Conservation (phyloP, 2,329 filamentous ascomycete species). For the Phaeophleospora eucalypticola region DNA sequence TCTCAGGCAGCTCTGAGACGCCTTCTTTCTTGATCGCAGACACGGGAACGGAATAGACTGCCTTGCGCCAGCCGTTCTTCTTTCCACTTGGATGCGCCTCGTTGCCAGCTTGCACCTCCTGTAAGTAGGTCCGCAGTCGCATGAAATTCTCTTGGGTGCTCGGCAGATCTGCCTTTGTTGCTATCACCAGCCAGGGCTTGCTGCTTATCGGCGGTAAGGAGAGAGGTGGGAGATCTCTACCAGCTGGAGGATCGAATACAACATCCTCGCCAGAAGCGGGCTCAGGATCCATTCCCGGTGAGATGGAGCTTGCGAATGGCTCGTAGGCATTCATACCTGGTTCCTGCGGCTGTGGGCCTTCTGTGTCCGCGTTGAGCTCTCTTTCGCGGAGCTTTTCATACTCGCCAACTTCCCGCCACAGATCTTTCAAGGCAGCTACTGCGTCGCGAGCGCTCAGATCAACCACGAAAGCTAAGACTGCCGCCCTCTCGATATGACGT, state of each 20-base stretch:
- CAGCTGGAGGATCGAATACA: conserved; percentile 23
- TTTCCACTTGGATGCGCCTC: conserved; percentile 68
- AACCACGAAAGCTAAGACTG: conserved; percentile 88
- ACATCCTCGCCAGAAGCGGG: conserved; percentile 17
- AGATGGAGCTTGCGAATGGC: conserved; percentile 45
- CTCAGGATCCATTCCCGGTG: conserved; percentile 23
- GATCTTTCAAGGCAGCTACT: conserved; percentile 68
- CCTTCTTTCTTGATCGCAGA: conserved; percentile 87
- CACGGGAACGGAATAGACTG: conserved; percentile 68
- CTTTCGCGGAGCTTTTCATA: conserved; percentile 79
- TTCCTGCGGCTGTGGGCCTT: conserved; percentile 47
- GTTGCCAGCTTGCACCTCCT: conserved; percentile 57
- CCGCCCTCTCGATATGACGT: conserved; percentile 88
- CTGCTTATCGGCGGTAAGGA: conserved; percentile 69
- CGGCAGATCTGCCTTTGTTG: conserved; percentile 83
- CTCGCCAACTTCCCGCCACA: conserved; percentile 87
- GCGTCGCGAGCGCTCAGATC: conserved; percentile 79
- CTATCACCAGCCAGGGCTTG: conserved; percentile 96
- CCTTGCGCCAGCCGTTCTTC: conserved; percentile 58
- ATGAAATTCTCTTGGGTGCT: conserved; percentile 74
- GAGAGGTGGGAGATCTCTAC: conserved; percentile 42
- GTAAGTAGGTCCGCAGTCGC: conserved; percentile 66
- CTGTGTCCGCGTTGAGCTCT: conserved; percentile 61
- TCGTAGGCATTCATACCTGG: conserved; percentile 39
- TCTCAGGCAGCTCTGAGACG: conserved; percentile 68